Evolutionary conservation across 2,329 filamentous ascomycete genomes (phyloP).

Genomic region (Aspergillus calidoustus): DNA sequence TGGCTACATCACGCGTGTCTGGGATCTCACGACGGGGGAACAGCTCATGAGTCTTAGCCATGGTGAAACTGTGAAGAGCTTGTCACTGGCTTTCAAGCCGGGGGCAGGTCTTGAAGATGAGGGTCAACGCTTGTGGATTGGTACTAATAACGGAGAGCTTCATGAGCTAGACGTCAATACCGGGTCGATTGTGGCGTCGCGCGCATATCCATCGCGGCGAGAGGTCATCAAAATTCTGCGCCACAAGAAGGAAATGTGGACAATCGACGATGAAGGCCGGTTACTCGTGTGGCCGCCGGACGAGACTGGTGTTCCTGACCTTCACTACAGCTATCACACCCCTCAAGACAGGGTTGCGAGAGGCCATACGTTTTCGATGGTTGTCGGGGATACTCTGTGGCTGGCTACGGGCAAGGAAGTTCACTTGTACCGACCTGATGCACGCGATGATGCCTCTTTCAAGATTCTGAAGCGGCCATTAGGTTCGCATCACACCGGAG

Average conservation of each 20-base stretch:
- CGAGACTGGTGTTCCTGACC: slow-evolving; percentile 71
- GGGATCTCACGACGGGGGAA: slow-evolving; percentile 83
- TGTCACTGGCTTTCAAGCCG: slow-evolving; percentile 84
- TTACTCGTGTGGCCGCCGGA: slow-evolving; percentile 87
- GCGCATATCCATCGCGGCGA: slow-evolving; percentile 74
- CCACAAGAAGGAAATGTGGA: slow-evolving; percentile 90
- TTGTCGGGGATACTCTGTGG: slow-evolving; percentile 86
- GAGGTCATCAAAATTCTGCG: slow-evolving; percentile 86
- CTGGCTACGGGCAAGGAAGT: slow-evolving; percentile 86
- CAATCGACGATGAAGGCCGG: slow-evolving; percentile 85
- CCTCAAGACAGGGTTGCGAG: slow-evolving; percentile 71
- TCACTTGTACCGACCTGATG: slow-evolving; percentile 76
- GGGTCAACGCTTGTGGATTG: slow-evolving; percentile 83
- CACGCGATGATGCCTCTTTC: slow-evolving; percentile 70
- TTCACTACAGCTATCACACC: slow-evolving; percentile 74
- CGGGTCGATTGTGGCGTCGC: slow-evolving; percentile 71
- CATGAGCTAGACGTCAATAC: slow-evolving; percentile 83
- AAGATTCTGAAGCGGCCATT: slow-evolving; percentile 76
- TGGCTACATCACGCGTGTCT: slow-evolving; percentile 83
- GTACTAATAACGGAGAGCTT: slow-evolving; percentile 84
- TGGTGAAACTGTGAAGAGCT: slow-evolving; percentile 81
- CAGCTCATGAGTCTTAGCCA: slow-evolving; percentile 79
- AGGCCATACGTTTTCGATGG: slow-evolving; percentile 85
- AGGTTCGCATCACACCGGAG: slow-evolving; percentile 73
- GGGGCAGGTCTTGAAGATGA: slow-evolving; percentile 77